Base-by-base conservation (phyloP, 805 yeast species). In the Ogataea nakhonphanomensis region DNA sequence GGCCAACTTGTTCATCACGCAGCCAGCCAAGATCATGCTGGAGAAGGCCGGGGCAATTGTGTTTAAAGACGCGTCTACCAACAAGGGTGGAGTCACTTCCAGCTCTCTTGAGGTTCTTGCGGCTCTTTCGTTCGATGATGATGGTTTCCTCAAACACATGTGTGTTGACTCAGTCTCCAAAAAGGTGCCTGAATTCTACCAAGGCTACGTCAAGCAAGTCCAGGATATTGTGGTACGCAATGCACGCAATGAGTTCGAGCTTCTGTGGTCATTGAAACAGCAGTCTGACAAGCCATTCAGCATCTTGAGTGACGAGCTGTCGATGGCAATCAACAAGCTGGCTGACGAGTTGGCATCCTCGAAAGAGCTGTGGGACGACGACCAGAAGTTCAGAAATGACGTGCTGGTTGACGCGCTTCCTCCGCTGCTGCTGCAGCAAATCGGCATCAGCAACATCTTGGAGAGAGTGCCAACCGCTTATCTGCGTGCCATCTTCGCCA, bases 81-180 rank as follows among this genome's bases (percentile, higher is more conserved):
- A 91, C 69, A 91, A 91, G 68, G 99, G 99, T 58, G 99, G 99
- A 69, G 99, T 91, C 38, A 91, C 99, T 1, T 90, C 97, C 2
- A 89, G 97, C 2, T 90, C 97, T 2, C 71, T 87, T 54, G 99
- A 91, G 66, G 99, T 91, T 9, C 74, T 91, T 53, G 96, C 97
- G 8, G 91, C 99, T 2, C 77, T 91, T 45, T 83, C 96, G 3
- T 83, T 93, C 58, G 89, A 81, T 56, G 99, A 91, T 64, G 76
- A 74, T 37, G 85, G 80, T 25, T 93, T 91, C 70, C 74, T 82
- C 55, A 65, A 75, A 40, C 68, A 85, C 59, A 93, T 91, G 88
- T 84, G 93, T 61, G 74, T 80, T 35, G 78, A 78, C 47, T 71
- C 72, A n/a, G 50, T 50, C 10, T 64, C 72, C n/a, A 68, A 71